phyloP scores from a whole-genome alignment of 495 filamentous ascomycete species.

The Chaetomium tenue region DNA sequence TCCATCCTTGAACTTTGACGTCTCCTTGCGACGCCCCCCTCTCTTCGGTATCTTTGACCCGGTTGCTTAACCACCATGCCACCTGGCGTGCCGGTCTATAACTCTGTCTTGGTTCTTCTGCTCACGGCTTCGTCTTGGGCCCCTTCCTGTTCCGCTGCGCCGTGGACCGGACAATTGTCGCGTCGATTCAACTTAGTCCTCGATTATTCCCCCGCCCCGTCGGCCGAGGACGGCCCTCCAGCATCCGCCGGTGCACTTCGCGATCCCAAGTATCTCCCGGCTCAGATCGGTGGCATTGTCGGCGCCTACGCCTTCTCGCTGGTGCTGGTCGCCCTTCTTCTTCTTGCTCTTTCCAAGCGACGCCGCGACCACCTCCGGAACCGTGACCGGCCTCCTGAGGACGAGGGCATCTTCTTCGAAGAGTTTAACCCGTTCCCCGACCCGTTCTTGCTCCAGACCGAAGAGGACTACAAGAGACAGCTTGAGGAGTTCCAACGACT shows the following conservation, averaged over 20 bases:
- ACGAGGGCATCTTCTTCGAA: slow-evolving; percentile 16
- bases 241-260: slow-evolving; percentile 53
- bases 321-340: slow-evolving; percentile 61
- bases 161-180: slow-evolving; percentile 30
- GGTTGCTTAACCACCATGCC: slow-evolving; percentile 34
- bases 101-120: slow-evolving; percentile 35
- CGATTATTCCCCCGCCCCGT: slow-evolving; percentile 55
- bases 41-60: slow-evolving; percentile 20
- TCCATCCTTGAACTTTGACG: slow-evolving; percentile 32
- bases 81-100: slow-evolving; percentile 32
- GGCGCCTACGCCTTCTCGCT: slow-evolving; percentile 75
- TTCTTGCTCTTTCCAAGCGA: slow-evolving; percentile 54
- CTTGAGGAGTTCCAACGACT: slow-evolving; percentile 14
- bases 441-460: slow-evolving; percentile 38
- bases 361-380: slow-evolving; percentile 44
- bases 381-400: slow-evolving; percentile 30
- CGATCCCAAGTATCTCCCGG: slow-evolving; percentile 62
- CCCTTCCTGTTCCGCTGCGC: slow-evolving; percentile 34
- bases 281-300: slow-evolving; percentile 74
- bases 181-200: slow-evolving; percentile 46
- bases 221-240: slow-evolving; percentile 58
- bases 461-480: slow-evolving; percentile 36
- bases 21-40: slow-evolving; percentile 16
- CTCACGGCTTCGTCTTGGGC: slow-evolving; percentile 37
- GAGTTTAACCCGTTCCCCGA: slow-evolving; percentile 33